Evolutionary conservation across 106 monocot species (phyloP), one percentile per base, ranked within the genome.

Genomic region (Dendrobium chrysotoxum): DNA sequence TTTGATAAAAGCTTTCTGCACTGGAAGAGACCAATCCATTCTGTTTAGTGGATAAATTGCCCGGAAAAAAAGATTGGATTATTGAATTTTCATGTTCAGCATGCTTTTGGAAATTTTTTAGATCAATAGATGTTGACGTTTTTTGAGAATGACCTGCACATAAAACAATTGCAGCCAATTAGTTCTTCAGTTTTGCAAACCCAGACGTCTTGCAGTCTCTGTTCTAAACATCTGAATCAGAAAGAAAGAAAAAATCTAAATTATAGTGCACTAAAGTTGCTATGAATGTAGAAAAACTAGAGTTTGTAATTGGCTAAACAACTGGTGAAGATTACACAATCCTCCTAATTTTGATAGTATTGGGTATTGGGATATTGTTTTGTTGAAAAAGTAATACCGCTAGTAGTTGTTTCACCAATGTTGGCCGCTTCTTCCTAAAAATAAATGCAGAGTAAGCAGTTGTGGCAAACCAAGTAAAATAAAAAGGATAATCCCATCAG

Each of bases 381-480:
- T 50, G 50, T 50, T 50, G 50, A 10, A 70, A 30, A 68, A 77
- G 76, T 39, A 39, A 77, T 82, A 28, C 72, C 44, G 15, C 45
- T 73, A 15, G 40, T 30, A 53, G 53, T 84, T 76, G 67, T 77
- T 73, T 26, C 75, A 42, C 40, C 28, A 40, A 42, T 81, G 18
- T 30, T 87, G 28, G 68, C 12, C 80, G 78, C 76, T 55, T 10
- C 28, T 82, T 86, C 85, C 88, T 92, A 86, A 80, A 82, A 66
- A 81, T 86, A 66, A 39, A 88, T 21, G 21, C 65, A 67, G 30
- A 20, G 15, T 53, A 15, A 79, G 71, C 47, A 76, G 42, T 77
- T 41, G 67, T 50, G 20, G 67, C 38, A 23, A 2, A 81, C 42
- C 26, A n/a, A 72, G 55, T 21, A 40, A 46, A 66, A 40, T 39